These are phyloP conservation scores for Fraxinus sp. DNA, from an alignment of 305 asterid genomes.

Conservation along the genomic window DNA sequence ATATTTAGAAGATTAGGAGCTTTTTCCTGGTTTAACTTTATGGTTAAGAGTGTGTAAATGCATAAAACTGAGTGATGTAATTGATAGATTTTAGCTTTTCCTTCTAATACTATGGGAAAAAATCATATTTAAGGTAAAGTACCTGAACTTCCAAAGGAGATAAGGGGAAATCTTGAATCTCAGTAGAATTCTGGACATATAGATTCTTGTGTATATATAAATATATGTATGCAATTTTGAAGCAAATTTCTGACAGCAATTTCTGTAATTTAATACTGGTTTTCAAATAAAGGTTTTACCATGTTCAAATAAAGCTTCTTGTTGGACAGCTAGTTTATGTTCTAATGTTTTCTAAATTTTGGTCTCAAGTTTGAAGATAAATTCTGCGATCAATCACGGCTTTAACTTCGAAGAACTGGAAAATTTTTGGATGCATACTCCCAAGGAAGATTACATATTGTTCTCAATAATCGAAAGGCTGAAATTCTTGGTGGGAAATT, in stretches of 20 bases:
- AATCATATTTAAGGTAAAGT: too few relatives aligned
- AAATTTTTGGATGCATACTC: not conserved
- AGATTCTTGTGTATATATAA: not conserved
- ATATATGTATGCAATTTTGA: not conserved
- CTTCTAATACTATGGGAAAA: not conserved
- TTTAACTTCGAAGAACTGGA: not conserved
- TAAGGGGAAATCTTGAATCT: constrained; percentile 27
- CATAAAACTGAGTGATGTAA: not conserved
- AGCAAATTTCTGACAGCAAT: not conserved
- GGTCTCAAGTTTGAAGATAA: not conserved
- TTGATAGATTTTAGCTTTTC: not conserved
- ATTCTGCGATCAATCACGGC: not conserved
- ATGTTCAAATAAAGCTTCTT: not conserved
- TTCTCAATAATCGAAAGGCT: not conserved
- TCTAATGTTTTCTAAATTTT: not conserved
- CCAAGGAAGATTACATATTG: not conserved
- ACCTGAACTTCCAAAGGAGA: constrained; percentile 82
- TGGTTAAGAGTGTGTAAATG: not conserved
- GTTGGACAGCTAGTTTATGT: not conserved
- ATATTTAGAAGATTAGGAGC: not conserved
- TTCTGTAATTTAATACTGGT: not conserved
- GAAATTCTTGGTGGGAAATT: not conserved
- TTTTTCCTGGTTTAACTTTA: not conserved
- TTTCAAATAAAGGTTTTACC: not conserved
- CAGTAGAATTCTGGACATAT: not conserved